These are phyloP conservation scores for Eremochloa ophiuroides DNA, from an alignment of 176 grass and related monocot species.

Conservation along the genomic window DNA sequence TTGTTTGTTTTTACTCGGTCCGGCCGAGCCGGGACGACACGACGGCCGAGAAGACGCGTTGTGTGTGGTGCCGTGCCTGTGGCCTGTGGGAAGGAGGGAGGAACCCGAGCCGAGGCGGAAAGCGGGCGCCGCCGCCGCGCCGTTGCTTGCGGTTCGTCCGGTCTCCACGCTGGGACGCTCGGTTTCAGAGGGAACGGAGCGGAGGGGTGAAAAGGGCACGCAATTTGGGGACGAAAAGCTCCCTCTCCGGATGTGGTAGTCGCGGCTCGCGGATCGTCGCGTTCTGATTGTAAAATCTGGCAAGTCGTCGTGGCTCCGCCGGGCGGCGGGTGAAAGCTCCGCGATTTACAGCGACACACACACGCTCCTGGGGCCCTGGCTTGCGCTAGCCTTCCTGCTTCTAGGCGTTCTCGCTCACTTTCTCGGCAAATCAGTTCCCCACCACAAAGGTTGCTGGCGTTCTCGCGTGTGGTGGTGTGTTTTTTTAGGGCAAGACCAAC, in stretches of 20 bases:
- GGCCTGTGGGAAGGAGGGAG: neutral
- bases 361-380: neutral
- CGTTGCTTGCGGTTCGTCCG: neutral
- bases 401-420: neutral
- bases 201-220: neutral
- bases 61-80: neutral
- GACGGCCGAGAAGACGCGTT: neutral
- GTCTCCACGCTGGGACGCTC: slow-evolving; percentile 3
- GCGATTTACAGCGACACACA: neutral
- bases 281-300: neutral
- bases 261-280: neutral
- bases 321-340: neutral
- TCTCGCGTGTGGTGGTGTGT: too few species aligned
- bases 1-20: slow-evolving; percentile 20
- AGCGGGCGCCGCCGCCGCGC: slow-evolving; percentile 19
- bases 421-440: neutral
- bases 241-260: neutral
- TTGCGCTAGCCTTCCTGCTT: too few species aligned
- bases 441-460: neutral
- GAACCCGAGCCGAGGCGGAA: neutral
- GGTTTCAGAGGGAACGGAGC: neutral
- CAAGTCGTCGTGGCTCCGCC: neutral
- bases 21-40: neutral
- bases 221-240: neutral
- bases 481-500: neutral